These are phyloP conservation scores for Pestalotiopsis fici DNA, from an alignment of 2,329 filamentous ascomycete genomes.

Conservation along the genomic window DNA sequence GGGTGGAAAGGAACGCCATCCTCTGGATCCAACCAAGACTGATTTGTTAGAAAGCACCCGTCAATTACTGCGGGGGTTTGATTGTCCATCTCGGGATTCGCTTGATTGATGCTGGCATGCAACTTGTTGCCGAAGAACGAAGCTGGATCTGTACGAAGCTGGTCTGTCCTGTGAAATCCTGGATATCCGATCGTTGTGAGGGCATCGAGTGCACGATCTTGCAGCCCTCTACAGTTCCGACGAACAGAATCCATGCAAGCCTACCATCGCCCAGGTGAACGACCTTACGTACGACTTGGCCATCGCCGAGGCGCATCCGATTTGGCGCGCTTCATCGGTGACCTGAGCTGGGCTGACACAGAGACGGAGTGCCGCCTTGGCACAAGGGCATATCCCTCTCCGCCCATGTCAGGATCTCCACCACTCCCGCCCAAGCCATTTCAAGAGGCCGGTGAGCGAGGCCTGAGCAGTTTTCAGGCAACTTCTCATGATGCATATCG, in stretches of 20 bases:
- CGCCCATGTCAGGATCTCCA: slow-evolving; percentile 74
- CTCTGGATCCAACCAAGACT: background rate
- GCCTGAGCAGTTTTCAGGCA: slow-evolving; percentile 48
- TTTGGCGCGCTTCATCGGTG: slow-evolving; percentile 55
- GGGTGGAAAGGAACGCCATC: background rate
- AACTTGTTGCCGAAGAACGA: slow-evolving; percentile 10
- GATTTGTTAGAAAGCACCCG: background rate
- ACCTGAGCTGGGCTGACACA: slow-evolving; percentile 57
- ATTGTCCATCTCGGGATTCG: slow-evolving; percentile 12
- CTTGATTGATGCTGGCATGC: slow-evolving; percentile 22
- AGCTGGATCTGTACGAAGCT: background rate
- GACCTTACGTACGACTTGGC: slow-evolving; percentile 51
- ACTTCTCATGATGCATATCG: slow-evolving; percentile 54
- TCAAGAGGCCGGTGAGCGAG: slow-evolving; percentile 57
- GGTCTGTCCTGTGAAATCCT: background rate
- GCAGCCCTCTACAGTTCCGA: slow-evolving; percentile 9
- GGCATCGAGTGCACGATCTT: slow-evolving; percentile 27
- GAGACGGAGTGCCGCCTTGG: slow-evolving; percentile 55
- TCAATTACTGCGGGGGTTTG: background rate
- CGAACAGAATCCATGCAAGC: slow-evolving; percentile 55
- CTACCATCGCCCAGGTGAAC: slow-evolving; percentile 44
- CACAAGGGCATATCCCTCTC: slow-evolving; percentile 67
- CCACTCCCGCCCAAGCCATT: slow-evolving; percentile 59
- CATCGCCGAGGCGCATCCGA: slow-evolving; percentile 60
- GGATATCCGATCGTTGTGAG: slow-evolving; percentile 19